Conservation (phyloP, 2,329 filamentous ascomycete species). For the Aspergillus sp. region DNA sequence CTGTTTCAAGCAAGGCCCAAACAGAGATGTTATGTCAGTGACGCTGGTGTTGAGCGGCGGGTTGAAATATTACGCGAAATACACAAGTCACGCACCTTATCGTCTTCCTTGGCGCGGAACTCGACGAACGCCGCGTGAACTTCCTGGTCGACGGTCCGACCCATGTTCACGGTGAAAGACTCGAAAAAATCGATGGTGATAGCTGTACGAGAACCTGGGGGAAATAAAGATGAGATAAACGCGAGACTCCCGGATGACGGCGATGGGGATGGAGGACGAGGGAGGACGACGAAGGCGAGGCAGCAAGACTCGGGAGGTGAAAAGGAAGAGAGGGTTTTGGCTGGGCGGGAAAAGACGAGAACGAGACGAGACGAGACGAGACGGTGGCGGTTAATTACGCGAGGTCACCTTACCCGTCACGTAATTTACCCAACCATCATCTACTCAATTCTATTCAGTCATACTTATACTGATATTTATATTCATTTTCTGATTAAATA, state of each 20-base stretch:
- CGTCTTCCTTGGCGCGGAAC: constrained; percentile 50
- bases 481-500: no score
- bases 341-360: constrained; percentile 6
- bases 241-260: constrained; percentile 2
- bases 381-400: constrained; percentile 24
- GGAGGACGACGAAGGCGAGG: constrained; percentile 6
- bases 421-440: not conserved
- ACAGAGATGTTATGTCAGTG: constrained; percentile 30
- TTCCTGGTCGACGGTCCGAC: constrained; percentile 49
- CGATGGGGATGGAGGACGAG: constrained; percentile 6
- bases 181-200: constrained; percentile 19
- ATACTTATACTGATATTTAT: no score
- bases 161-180: constrained; percentile 36
- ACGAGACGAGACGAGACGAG: constrained; percentile 20
- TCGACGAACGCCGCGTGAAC: constrained; percentile 51
- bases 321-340: constrained; percentile 3
- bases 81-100: constrained; percentile 41
- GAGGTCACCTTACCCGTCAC: constrained; percentile 6
- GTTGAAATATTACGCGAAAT: constrained; percentile 40
- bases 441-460: no score
- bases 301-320: constrained; percentile 1
- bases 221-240: constrained; percentile 9
- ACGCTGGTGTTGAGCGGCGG: constrained; percentile 21
- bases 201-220: constrained; percentile 4
- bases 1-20: constrained; percentile 23